Conservation (phyloP, 1,284 basidiomycete genomes). For the Butyriboletus appendiculatus region DNA sequence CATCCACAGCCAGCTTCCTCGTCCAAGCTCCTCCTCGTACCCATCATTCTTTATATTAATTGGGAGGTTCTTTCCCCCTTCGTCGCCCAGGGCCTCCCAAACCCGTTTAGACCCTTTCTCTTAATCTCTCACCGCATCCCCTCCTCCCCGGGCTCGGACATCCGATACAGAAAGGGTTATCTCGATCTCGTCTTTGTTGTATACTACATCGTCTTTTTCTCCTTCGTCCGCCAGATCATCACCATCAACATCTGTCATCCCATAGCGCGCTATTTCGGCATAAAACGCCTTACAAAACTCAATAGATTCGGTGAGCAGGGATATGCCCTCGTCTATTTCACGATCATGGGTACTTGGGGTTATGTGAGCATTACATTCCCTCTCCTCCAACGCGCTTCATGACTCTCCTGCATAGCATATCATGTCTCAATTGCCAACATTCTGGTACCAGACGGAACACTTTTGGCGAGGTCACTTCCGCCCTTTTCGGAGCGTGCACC, state of each 20-base stretch:
- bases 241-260: conserved; percentile 72
- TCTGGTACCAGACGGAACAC: conserved; percentile 84
- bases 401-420: conserved; percentile 53
- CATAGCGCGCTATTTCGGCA: conserved; percentile 70
- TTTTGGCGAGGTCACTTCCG: conserved; percentile 74
- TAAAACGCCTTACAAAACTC: conserved; percentile 68
- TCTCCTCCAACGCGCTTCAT: background rate
- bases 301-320: conserved; percentile 90
- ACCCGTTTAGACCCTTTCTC: conserved; percentile 79
- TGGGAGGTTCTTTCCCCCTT: conserved; percentile 63
- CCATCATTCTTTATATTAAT: conserved; percentile 70
- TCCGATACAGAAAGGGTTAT: conserved; percentile 77
- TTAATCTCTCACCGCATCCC: conserved; percentile 74
- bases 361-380: conserved; percentile 53
- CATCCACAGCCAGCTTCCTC: conserved; percentile 52
- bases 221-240: conserved; percentile 83
- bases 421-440: conserved; percentile 86
- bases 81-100: conserved; percentile 51
- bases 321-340: conserved; percentile 85
- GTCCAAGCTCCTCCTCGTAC: conserved; percentile 73
- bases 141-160: conserved; percentile 51
- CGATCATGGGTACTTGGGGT: conserved; percentile 72
- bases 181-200: conserved; percentile 82
- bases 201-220: conserved; percentile 92
- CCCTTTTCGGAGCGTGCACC: background rate